phyloP scores from a whole-genome alignment of 2,329 filamentous ascomycete genomes.

The Rugonectria rugulosa region DNA sequence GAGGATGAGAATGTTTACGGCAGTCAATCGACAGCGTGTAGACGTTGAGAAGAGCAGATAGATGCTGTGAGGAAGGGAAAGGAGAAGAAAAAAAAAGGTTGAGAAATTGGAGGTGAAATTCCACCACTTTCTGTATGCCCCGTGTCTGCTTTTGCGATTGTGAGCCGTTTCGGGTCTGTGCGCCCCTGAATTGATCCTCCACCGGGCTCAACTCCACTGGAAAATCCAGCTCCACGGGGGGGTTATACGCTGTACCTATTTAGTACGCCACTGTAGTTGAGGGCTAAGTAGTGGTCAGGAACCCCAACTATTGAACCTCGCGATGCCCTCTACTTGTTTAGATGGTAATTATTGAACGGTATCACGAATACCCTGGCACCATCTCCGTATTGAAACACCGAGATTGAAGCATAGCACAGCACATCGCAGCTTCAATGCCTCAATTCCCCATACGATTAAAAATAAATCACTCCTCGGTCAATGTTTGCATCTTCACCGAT shows the following conservation, averaged over 20 bases:
- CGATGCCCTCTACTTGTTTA: no score
- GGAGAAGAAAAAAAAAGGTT: slow-evolving; percentile 25
- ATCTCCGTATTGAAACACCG: no score
- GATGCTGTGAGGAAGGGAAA: background rate
- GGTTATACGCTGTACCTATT: no score
- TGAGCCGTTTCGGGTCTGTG: slow-evolving; percentile 36
- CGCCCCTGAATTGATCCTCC: slow-evolving; percentile 18
- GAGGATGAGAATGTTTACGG: slow-evolving; percentile 6
- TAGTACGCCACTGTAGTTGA: no score
- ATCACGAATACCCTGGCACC: no score
- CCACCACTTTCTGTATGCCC: slow-evolving; percentile 39
- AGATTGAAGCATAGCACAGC: no score
- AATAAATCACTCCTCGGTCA: slow-evolving; percentile 18
- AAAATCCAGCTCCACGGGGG: background rate
- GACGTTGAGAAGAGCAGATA: slow-evolving; percentile 15
- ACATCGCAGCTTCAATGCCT: no score
- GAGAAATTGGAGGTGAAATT: slow-evolving; percentile 34
- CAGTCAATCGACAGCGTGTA: slow-evolving; percentile 17
- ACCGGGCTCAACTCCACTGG: no score
- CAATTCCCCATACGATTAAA: no score
- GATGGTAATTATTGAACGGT: no score
- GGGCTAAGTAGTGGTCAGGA: no score
- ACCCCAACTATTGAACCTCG: no score
- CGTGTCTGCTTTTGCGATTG: slow-evolving; percentile 38
- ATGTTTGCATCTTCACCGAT: background rate